Conservation (phyloP, 768 basidiomycete genomes). For the Tulasnella sp. region DNA sequence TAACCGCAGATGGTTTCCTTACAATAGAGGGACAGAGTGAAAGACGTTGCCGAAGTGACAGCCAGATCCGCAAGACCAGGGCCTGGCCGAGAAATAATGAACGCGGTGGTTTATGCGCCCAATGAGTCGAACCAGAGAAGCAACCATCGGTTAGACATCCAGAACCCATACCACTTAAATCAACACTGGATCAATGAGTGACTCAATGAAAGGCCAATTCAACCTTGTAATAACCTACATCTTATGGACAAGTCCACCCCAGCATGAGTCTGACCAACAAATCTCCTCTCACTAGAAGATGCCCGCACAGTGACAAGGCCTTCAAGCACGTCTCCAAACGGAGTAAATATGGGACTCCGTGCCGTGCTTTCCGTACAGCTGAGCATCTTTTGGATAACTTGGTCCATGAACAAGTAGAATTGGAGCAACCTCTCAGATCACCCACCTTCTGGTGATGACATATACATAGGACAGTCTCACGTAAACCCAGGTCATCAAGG, state of each 20-base stretch:
- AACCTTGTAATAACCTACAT: slow-evolving; percentile 30
- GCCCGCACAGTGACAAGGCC: slow-evolving; percentile 81
- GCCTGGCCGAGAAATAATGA: slow-evolving; percentile 47
- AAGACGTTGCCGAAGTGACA: slow-evolving; percentile 62
- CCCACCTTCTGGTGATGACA: slow-evolving; percentile 60
- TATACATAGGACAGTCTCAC: slow-evolving; percentile 39
- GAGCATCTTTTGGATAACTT: slow-evolving; percentile 26
- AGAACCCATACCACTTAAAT: slow-evolving; percentile 37
- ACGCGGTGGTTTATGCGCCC: slow-evolving; percentile 63
- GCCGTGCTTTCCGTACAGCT: slow-evolving; percentile 86
- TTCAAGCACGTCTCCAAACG: slow-evolving; percentile 53
- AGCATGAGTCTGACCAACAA: slow-evolving; percentile 59
- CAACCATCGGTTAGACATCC: slow-evolving; percentile 87
- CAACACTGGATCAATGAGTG: slow-evolving; percentile 41
- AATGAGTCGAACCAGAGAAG: slow-evolving; percentile 72
- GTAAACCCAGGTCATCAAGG: slow-evolving; percentile 49
- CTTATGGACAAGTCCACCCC: slow-evolving; percentile 72
- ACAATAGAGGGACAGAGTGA: slow-evolving; percentile 34
- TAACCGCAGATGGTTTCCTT: background rate
- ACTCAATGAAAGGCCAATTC: background rate
- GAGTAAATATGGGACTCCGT: slow-evolving; percentile 72
- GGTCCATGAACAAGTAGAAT: background rate
- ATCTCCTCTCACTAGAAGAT: slow-evolving; percentile 68
- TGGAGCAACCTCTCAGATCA: background rate
- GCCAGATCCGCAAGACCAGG: slow-evolving; percentile 38